phyloP scores from a whole-genome alignment of 495 filamentous ascomycete species.

The Penicillium ochrochloron region DNA sequence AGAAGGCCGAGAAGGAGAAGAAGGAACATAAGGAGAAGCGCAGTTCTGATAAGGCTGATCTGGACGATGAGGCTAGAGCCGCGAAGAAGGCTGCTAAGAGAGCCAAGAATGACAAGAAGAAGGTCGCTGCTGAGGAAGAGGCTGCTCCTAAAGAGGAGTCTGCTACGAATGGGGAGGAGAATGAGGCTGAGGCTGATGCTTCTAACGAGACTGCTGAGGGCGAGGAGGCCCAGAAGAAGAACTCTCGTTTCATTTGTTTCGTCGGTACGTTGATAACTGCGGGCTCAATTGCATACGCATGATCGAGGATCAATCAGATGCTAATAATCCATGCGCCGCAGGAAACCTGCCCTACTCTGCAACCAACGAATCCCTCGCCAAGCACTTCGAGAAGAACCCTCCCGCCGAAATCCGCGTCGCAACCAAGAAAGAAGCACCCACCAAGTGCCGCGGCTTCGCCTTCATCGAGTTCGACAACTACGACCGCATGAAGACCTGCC shows the following conservation, averaged over 20 bases:
- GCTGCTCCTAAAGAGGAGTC: background rate
- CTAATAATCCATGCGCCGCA: conserved; percentile 31
- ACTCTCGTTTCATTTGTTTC: conserved; percentile 80
- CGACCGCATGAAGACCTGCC: conserved; percentile 91
- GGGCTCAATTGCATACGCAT: background rate
- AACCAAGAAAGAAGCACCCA: conserved; percentile 68
- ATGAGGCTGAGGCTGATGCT: background rate
- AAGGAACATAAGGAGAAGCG: conserved; percentile 27
- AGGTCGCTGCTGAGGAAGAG: conserved; percentile 1
- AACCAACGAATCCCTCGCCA: conserved; percentile 64
- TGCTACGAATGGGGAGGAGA: conserved; percentile 1
- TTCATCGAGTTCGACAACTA: conserved; percentile 91
- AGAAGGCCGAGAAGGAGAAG: conserved; percentile 20
- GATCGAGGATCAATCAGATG: background rate
- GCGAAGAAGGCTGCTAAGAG: conserved; percentile 9
- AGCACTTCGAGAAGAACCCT: conserved; percentile 77
- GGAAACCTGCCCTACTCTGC: conserved; percentile 89
- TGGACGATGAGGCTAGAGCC: conserved; percentile 5
- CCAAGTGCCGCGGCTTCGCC: conserved; percentile 80
- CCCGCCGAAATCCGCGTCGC: conserved; percentile 76
- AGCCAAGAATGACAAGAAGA: conserved; percentile 12
- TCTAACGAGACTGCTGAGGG: conserved; percentile 15
- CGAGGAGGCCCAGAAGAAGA: conserved; percentile 38
- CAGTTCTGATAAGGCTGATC: conserved; percentile 21
- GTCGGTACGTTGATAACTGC: conserved; percentile 58